Base-by-base conservation (phyloP, 2,329 filamentous ascomycete genomes). In the Iodosphaeria phyllophila region DNA sequence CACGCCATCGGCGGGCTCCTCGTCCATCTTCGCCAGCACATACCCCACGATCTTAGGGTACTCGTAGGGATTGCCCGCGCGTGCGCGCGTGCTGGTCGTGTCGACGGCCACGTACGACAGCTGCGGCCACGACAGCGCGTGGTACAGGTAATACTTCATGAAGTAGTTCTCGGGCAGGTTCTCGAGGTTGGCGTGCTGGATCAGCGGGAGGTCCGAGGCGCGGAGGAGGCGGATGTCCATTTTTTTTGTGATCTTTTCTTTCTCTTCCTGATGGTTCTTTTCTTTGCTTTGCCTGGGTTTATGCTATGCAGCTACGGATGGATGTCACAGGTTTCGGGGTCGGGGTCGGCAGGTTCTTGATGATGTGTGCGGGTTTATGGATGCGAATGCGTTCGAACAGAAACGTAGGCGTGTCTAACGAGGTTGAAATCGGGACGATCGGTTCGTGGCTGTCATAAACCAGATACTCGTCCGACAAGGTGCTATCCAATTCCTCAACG, bases 121-220 rank as follows among this genome's bases (percentile, higher is more conserved):
- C 56, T 95, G 86, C 22, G 89, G 89, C 89, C 89, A 98, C 40
- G 83, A 92, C 37, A 95, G 72, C 10, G 86, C 84, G 55, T 98
- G 89, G 67, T 98, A 98, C 44, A 98, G 73, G 60, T 98, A 98
- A 65, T 98, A 98, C 66, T 98, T 98, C 56, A 92, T 79, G 52
- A 95, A 95, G 68, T 98, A 98, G 64, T 98, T 98, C 55, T 98
- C 89, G 36, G 89, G 89, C 27, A 98, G 67, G 60, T 98, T 98
- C 50, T 91, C 92, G 48, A 98, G 84, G 61, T 98, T 95, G 47
- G 86, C 86, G 52, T 91, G 83, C 58, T 98, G 89, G 47, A 98
- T 83, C 46, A 89, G 74, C 37, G 80, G 80, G 36, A 91, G 78
- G 54, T 91, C 80, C 34, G 71, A 76, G 35, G 80, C 62, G 37